phyloP scores from a whole-genome alignment of 2,329 filamentous ascomycete genomes.

The Dothiorella sarmentorum region DNA sequence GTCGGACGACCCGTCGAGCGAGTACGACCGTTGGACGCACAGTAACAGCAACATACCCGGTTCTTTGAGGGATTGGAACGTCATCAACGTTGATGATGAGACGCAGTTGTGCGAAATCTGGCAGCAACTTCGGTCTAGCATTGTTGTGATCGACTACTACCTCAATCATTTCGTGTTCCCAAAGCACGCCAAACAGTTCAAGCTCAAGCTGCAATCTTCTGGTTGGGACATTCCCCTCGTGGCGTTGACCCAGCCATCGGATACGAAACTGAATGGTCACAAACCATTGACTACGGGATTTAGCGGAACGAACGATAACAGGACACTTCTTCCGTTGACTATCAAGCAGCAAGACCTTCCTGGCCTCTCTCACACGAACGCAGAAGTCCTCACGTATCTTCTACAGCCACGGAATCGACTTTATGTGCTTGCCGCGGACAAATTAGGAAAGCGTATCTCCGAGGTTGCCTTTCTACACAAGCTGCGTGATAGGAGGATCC shows the following conservation, averaged over 20 bases:
- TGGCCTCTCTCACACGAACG: conserved; percentile 57
- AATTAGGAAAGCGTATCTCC: conserved; percentile 36
- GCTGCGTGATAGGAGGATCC: conserved; percentile 40
- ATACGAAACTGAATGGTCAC: background rate
- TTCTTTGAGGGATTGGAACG: conserved; percentile 50
- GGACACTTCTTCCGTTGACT: conserved; percentile 56
- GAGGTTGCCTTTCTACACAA: conserved; percentile 46
- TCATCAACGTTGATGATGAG: conserved; percentile 58
- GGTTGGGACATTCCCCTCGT: conserved; percentile 64
- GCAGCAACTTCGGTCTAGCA: conserved; percentile 48
- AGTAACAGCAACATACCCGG: conserved; percentile 43
- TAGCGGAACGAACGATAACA: conserved; percentile 67
- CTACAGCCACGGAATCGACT: conserved; percentile 50
- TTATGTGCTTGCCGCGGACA: conserved; percentile 41
- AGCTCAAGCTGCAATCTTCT: conserved; percentile 59
- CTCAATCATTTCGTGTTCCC: conserved; percentile 65
- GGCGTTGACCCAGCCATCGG: background rate
- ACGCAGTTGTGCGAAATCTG: conserved; percentile 52
- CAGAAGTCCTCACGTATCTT: conserved; percentile 59
- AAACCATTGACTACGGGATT: conserved; percentile 60
- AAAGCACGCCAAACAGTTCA: conserved; percentile 61
- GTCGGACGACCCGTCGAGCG: conserved; percentile 54
- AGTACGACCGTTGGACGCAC: conserved; percentile 57
- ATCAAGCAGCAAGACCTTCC: conserved; percentile 61
- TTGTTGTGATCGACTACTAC: conserved; percentile 61